Percentiles rank a stretch among this genome's conserved stretches.
Conservation (phyloP, 305 asterid genomes). For the Rubia balearica region DNA sequence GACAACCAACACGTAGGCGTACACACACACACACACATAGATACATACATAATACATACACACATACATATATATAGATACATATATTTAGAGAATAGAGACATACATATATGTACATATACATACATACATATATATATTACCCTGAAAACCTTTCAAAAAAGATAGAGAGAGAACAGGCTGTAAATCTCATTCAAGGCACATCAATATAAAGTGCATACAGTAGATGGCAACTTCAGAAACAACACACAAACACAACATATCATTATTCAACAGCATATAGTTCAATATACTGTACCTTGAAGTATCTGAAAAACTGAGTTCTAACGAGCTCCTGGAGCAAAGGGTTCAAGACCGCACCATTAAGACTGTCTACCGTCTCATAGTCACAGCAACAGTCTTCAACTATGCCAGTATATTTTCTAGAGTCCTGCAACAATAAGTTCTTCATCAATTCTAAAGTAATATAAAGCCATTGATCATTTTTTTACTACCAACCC, state of each 20-base stretch:
- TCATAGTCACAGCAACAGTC: constrained; percentile 97
- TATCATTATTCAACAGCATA: not conserved
- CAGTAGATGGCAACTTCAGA: not conserved
- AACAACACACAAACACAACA: not conserved
- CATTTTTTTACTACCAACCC: not conserved
- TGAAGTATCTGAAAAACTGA: constrained; percentile 87
- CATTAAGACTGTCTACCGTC: constrained; percentile 72
- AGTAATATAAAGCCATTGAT: not conserved
- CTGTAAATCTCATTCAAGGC: not conserved
- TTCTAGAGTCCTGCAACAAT: constrained; percentile 63
- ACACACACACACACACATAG: too few species aligned
- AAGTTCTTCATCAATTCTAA: not conserved
- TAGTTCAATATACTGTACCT: constrained; percentile 38
- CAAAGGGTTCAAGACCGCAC: constrained; percentile 70
- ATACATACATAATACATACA: too few species aligned
- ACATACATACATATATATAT: too few species aligned
- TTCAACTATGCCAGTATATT: constrained; percentile 85
- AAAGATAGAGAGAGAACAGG: too few species aligned
- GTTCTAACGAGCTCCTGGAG: constrained; percentile 81
- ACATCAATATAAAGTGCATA: not conserved
- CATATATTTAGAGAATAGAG: too few species aligned
- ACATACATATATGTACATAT: not conserved
- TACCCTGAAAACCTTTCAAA: not conserved
- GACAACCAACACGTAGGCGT: too few species aligned
- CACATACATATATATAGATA: too few species aligned